A percentile compares a stretch with the other conserved stretches of the same genome.
Conservation (phyloP, 331 rosid species). For the Cydonia oblonga region DNA sequence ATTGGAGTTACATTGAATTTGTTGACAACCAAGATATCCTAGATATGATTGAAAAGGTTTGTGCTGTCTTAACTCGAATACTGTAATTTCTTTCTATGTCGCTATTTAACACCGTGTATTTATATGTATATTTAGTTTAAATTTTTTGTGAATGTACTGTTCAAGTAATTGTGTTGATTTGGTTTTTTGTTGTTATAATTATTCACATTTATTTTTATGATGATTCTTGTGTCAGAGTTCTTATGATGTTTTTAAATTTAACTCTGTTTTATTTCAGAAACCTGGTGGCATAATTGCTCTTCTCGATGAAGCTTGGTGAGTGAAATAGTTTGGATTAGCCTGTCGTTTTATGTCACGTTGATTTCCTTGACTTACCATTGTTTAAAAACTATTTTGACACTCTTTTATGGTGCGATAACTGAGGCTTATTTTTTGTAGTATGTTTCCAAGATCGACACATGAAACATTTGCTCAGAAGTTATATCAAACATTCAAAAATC, state of each 20-base stretch:
- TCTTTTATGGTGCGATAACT: constrained; percentile 15
- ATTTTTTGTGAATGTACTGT: neutral
- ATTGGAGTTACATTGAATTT: constrained; percentile 99
- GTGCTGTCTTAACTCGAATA: constrained; percentile 9
- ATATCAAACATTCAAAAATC: constrained; percentile 91
- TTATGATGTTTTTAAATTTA: neutral
- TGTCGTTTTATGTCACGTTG: neutral
- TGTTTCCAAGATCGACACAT: constrained; percentile 98
- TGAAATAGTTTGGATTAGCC: constrained; percentile 4
- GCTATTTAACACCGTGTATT: neutral
- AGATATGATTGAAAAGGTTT: constrained; percentile 96
- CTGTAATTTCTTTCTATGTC: neutral
- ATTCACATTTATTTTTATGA: neutral
- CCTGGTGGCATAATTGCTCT: constrained; percentile 99
- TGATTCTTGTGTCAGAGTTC: neutral
- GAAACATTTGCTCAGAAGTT: constrained; percentile 96
- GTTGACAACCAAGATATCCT: constrained; percentile 93
- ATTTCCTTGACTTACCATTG: neutral
- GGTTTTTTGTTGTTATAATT: neutral
- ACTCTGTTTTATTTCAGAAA: constrained; percentile 51
- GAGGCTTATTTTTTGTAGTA: constrained; percentile 46
- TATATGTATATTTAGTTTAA: neutral
- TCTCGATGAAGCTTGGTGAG: constrained; percentile 98
- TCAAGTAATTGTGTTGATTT: neutral
- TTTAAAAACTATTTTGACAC: neutral